A percentile compares a stretch with the other conserved stretches of the same genome.
Conservation (phyloP, 305 asterid genomes). For the Lippia alba region DNA sequence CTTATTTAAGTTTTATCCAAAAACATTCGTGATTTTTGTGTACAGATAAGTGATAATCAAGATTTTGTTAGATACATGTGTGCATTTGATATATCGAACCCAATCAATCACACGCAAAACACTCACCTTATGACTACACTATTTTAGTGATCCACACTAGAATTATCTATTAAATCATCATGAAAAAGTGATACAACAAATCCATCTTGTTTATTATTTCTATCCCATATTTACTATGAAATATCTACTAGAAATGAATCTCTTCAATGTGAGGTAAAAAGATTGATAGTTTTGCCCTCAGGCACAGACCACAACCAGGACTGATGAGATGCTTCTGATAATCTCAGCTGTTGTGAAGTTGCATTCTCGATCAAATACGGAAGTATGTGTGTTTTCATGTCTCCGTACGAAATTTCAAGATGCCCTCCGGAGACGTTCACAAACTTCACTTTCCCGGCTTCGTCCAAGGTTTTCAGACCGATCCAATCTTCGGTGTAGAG, state of each 20-base stretch:
- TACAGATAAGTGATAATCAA: too few species aligned
- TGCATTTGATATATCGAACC: too few species aligned
- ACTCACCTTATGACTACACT: too few species aligned
- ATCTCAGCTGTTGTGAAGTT: slow-evolving; percentile 26
- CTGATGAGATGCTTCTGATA: slow-evolving; percentile 30
- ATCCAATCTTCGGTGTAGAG: slow-evolving; percentile 90
- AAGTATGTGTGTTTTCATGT: slow-evolving; percentile 61
- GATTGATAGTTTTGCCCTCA: slow-evolving; percentile 39
- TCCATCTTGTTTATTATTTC: background rate
- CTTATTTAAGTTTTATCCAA: too few species aligned
- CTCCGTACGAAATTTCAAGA: slow-evolving; percentile 63
- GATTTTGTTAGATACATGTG: too few species aligned
- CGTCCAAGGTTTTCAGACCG: slow-evolving; percentile 79
- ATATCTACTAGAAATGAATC: background rate
- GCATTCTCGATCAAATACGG: slow-evolving; percentile 75
- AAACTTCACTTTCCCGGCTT: slow-evolving; percentile 88
- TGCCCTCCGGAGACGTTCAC: slow-evolving; percentile 65
- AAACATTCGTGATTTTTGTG: too few species aligned
- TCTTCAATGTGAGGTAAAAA: slow-evolving; percentile 36
- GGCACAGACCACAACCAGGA: slow-evolving; percentile 29
- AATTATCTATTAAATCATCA: slow-evolving; percentile 3
- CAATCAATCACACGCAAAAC: too few species aligned
- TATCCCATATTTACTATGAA: background rate
- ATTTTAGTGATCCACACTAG: too few species aligned
- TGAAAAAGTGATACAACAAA: slow-evolving; percentile 20